phyloP scores from a whole-genome alignment of 345 rosid genomes.

The Aquilaria malaccensis region DNA sequence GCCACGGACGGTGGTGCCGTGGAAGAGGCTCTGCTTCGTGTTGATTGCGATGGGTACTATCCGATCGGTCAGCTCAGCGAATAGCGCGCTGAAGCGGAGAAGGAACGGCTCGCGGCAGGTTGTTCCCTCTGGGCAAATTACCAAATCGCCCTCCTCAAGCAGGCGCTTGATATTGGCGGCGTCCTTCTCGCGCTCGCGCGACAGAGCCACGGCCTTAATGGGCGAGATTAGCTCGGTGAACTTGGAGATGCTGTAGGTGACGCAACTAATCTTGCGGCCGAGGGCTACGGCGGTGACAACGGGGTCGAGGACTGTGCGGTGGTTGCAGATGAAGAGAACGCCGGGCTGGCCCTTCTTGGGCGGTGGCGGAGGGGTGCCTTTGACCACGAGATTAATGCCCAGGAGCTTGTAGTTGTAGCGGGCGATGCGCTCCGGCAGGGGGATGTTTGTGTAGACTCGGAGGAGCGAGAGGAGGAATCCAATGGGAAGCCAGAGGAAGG shows the following conservation, averaged over 20 bases:
- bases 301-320: conserved; percentile 76
- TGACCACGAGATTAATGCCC: conserved; percentile 49
- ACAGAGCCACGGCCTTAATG: conserved; percentile 79
- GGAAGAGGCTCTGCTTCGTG: conserved; percentile 64
- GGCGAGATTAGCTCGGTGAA: conserved; percentile 84
- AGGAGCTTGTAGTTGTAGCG: conserved; percentile 47
- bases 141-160: conserved; percentile 83
- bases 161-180: conserved; percentile 66
- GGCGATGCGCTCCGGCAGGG: conserved; percentile 57
- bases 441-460: conserved; percentile 55
- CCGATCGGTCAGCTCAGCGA: conserved; percentile 82
- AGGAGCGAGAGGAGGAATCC: conserved; percentile 49
- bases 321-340: conserved; percentile 85
- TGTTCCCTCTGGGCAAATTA: conserved; percentile 94
- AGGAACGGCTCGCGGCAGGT: conserved; percentile 93
- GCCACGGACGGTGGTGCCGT: conserved; percentile 84
- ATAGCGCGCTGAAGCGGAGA: conserved; percentile 80
- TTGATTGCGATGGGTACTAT: conserved; percentile 90
- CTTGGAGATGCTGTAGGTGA: conserved; percentile 91
- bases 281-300: conserved; percentile 79
- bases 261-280: conserved; percentile 86
- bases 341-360: conserved; percentile 71
- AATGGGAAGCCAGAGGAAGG: conserved; percentile 64
- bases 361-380: conserved; percentile 70
- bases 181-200: conserved; percentile 77